phyloP scores from a whole-genome alignment of 192 early-diverging fungal species.

The Bifiguratus adelaidae region DNA sequence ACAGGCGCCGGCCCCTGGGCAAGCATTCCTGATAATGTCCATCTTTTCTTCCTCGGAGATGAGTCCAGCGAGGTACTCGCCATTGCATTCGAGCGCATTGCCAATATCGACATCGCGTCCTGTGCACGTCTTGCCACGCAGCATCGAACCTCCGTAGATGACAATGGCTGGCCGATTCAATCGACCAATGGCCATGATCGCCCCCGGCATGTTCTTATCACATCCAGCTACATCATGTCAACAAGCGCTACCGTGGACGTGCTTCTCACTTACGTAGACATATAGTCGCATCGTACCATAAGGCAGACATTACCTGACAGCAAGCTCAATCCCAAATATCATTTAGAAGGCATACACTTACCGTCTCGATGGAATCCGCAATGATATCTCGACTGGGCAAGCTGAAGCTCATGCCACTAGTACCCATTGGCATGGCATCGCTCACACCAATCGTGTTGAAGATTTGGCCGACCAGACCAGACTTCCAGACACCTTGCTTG shows the following conservation, averaged over 20 bases:
- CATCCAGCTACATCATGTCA: conserved; percentile 35
- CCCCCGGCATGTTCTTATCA: conserved; percentile 98
- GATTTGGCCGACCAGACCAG: conserved; percentile 83
- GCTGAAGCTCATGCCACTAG: conserved; percentile 89
- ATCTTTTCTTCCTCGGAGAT: conserved; percentile 83
- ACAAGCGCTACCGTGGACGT: not conserved
- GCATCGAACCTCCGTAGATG: conserved; percentile 96
- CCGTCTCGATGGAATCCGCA: conserved; percentile 98
- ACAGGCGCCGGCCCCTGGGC: conserved; percentile 90
- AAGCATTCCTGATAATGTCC: conserved; percentile 59
- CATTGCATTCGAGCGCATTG: conserved; percentile 91
- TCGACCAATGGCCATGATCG: conserved; percentile 89
- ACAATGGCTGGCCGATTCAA: conserved; percentile 92
- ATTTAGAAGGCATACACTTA: conserved; percentile 14
- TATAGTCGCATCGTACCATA: conserved; percentile 98
- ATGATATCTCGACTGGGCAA: conserved; percentile 95
- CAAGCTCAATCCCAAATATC: conserved; percentile 1
- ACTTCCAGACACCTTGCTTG: conserved; percentile 83
- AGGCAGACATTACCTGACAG: conserved; percentile 74
- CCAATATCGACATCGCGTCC: conserved; percentile 67
- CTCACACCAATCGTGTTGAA: conserved; percentile 98
- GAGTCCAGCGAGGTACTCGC: conserved; percentile 81
- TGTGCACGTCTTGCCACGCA: conserved; percentile 55
- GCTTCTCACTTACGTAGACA: conserved; percentile 56
- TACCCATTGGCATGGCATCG: conserved; percentile 98